These are phyloP conservation scores for Sugiyamaella americana DNA, from an alignment of 805 yeast genomes.

Conservation along the genomic window DNA sequence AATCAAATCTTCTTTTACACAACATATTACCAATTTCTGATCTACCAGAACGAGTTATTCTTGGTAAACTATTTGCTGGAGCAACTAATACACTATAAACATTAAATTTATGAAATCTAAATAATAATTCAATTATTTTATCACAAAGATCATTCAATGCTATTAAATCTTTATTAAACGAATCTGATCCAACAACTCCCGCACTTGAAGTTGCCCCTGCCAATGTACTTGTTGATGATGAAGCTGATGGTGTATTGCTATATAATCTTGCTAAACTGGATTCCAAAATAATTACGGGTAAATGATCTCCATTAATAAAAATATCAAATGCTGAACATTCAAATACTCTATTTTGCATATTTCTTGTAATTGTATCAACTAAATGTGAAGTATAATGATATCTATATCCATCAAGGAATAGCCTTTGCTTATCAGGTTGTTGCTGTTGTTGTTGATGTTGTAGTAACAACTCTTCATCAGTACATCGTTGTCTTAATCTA, in stretches of 20 bases:
- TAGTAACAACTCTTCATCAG: constrained; percentile 44
- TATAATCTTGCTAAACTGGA: constrained; percentile 48
- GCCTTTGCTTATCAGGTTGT: background rate
- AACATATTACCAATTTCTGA: constrained; percentile 88
- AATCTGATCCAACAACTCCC: background rate
- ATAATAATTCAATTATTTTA: constrained; percentile 41
- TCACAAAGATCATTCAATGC: constrained; percentile 46
- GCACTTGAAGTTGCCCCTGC: constrained; percentile 2
- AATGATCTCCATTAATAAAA: constrained; percentile 66
- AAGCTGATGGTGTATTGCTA: constrained; percentile 18
- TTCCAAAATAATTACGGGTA: constrained; percentile 83
- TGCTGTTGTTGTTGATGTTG: constrained; percentile 6
- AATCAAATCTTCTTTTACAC: constrained; percentile 67
- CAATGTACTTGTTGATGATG: background rate
- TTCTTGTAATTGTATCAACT: constrained; percentile 74
- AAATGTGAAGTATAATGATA: constrained; percentile 86
- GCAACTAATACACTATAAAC: constrained; percentile 78
- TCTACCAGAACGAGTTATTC: constrained; percentile 78
- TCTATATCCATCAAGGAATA: constrained; percentile 29
- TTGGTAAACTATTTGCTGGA: constrained; percentile 74
- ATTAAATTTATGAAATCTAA: constrained; percentile 62
- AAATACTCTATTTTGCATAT: constrained; percentile 62
- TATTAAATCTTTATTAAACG: constrained; percentile 20
- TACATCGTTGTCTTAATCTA: constrained; percentile 69
- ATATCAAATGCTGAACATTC: constrained; percentile 93